Conservation (phyloP, 768 basidiomycete genomes). For the Tricholoma terreum region DNA sequence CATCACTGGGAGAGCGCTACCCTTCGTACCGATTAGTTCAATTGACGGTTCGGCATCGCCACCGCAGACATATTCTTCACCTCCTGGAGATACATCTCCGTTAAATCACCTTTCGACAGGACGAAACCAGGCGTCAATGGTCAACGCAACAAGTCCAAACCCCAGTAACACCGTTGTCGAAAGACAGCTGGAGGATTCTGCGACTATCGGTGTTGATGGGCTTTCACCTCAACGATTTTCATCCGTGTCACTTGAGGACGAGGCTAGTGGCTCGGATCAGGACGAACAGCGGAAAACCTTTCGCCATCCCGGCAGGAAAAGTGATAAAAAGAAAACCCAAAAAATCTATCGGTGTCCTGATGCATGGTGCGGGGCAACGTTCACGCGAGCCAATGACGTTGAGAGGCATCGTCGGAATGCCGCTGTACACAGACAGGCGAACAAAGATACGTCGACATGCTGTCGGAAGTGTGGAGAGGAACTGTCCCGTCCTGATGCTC, state of each 20-base stretch:
- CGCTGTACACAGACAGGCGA: conserved; percentile 17
- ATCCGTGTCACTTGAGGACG: not conserved
- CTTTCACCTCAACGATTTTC: not conserved
- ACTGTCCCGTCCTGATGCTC: conserved; percentile 27
- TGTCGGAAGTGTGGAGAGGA: conserved; percentile 20
- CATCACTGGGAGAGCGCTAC: not conserved
- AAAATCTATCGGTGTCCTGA: conserved; percentile 9
- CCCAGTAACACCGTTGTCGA: not conserved
- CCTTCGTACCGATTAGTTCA: not conserved
- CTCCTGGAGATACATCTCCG: not conserved
- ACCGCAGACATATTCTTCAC: not conserved
- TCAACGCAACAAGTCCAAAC: not conserved
- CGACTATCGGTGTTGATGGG: not conserved
- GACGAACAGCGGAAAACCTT: not conserved
- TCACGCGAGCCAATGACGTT: conserved; percentile 23
- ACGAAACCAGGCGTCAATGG: not conserved
- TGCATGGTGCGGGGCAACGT: conserved; percentile 22
- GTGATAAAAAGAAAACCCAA: not conserved
- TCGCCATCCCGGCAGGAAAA: not conserved
- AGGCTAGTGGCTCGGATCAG: not conserved
- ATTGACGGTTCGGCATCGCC: not conserved
- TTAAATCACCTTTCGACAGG: not conserved
- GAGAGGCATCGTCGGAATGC: conserved; percentile 21
- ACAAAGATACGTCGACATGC: conserved; percentile 9
- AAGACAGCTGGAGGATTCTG: not conserved